These are phyloP conservation scores for Rhizopogon salebrosus DNA, from an alignment of 768 basidiomycete genomes.

Conservation along the genomic window DNA sequence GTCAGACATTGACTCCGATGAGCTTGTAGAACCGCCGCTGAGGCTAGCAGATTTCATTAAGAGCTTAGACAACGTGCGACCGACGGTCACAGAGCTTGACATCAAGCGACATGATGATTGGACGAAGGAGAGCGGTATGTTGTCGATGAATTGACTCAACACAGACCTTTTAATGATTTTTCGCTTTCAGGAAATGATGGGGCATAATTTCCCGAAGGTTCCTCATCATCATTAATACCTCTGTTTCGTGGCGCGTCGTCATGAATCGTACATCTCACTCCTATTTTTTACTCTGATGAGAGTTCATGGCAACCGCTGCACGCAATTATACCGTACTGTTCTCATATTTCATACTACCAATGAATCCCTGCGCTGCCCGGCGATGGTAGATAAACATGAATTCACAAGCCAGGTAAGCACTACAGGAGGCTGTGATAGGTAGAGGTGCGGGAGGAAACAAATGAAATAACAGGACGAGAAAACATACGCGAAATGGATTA, in stretches of 20 bases:
- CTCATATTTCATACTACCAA: background rate
- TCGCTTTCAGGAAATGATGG: conserved; percentile 23
- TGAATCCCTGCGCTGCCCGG: background rate
- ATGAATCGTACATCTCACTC: too few relatives aligned
- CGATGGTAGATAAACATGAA: background rate
- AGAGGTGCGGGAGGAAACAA: conserved; percentile 1
- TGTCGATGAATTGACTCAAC: background rate
- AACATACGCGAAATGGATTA: conserved; percentile 4
- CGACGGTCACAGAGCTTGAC: conserved; percentile 86
- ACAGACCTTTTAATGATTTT: background rate
- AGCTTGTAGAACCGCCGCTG: conserved; percentile 85
- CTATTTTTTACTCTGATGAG: too few relatives aligned
- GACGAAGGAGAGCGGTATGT: conserved; percentile 79
- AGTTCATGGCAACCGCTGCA: background rate
- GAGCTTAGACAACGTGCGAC: conserved; percentile 70
- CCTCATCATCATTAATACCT: conserved; percentile 17
- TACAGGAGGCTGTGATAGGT: conserved; percentile 17
- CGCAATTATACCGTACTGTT: background rate
- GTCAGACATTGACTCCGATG: conserved; percentile 83
- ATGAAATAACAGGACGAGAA: conserved; percentile 1
- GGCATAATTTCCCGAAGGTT: conserved; percentile 21
- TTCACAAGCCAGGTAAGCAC: conserved; percentile 7
- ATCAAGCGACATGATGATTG: conserved; percentile 80
- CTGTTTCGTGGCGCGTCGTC: background rate
- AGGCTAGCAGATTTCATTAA: conserved; percentile 76